Base-by-base conservation (phyloP, 2,329 filamentous ascomycete species). In the Xylariaceae sp. region DNA sequence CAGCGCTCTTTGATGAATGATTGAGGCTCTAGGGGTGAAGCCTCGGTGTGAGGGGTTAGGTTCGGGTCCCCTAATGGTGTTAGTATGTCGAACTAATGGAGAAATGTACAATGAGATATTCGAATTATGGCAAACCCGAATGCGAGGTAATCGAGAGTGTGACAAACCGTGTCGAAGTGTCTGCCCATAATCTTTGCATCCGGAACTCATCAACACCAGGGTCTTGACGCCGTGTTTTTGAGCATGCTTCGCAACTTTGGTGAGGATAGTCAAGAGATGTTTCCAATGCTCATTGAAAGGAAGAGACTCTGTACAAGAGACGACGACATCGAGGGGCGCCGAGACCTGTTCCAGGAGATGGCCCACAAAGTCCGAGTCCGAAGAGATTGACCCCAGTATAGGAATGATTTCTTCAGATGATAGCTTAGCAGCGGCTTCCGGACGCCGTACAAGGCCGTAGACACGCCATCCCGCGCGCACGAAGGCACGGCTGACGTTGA, bases 161-260 rank as follows among this genome's bases (percentile, higher is more conserved):
- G 7, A 28, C 22, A 28, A 5, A 28, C 22, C 70, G 45, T 75
- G 68, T 1, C 67, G 50, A 5, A 46, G 49, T 1, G 56, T 72
- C 43, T 43, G 58, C 39, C 76, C 75, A 54, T 79, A 79, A 60
- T 79, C 76, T 52, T 79, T 79, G 61, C 76, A 79, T 0, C 77
- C 76, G 2, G 73, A 76, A 10, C 70, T 74, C 60, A 73, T 73
- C 2, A 79, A 67, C 5, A 79, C 70, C 0, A 79, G 60, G 0
- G 75, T 72, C 16, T 64, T 63, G 2, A 70, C 61, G 6, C 70
- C 71, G 5, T 63, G 52, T 1, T 55, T 48, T 22, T 67, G 69
- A 19, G 69, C 72, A 4, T 60, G 59, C 1, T 60, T 50, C 0
- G 72, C 67, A 1, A 78, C 49, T 0, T 43, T 54, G 1, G 59